Evolutionary conservation across 2,329 filamentous ascomycete genomes (phyloP).

Genomic region (Exophiala dermatitidis): DNA sequence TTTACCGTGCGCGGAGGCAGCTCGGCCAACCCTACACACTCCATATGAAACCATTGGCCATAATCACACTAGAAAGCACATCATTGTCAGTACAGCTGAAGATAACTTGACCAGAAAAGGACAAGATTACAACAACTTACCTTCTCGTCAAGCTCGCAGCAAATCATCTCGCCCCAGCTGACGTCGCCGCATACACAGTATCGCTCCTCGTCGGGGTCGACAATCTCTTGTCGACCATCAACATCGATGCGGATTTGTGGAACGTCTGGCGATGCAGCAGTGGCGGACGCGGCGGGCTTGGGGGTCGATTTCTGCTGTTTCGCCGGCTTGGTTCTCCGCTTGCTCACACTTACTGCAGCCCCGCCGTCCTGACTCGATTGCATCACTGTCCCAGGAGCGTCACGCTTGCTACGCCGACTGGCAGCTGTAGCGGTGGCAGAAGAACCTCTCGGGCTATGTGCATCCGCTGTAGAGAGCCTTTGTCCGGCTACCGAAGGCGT

Average conservation of each 20-base stretch:
- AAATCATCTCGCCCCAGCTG: constrained; percentile 59
- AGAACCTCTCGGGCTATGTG: constrained; percentile 33
- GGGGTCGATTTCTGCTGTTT: constrained; percentile 35
- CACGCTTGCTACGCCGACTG: constrained; percentile 49
- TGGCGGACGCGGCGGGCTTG: constrained; percentile 28
- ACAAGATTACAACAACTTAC: constrained; percentile 22
- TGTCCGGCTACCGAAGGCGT: constrained; percentile 25
- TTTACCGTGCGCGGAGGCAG: constrained; percentile 54
- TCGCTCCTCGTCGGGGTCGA: constrained; percentile 56
- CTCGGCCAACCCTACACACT: constrained; percentile 52
- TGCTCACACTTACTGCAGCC: constrained; percentile 55
- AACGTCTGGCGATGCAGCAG: constrained; percentile 27
- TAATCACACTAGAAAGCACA: constrained; percentile 48
- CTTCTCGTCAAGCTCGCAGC: constrained; percentile 56
- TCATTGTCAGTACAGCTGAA: not conserved
- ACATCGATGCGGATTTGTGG: constrained; percentile 40
- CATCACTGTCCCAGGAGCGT: constrained; percentile 54
- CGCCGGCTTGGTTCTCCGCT: constrained; percentile 49
- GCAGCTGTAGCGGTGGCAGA: constrained; percentile 33
- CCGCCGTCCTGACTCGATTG: constrained; percentile 50
- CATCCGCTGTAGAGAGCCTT: constrained; percentile 37
- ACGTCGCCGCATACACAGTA: constrained; percentile 60
- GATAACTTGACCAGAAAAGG: too few species aligned
- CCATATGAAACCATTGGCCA: constrained; percentile 59
- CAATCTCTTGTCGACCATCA: constrained; percentile 43